These are phyloP conservation scores for Sporisorium exsertum DNA, from an alignment of 1,284 basidiomycete genomes.

Conservation along the genomic window DNA sequence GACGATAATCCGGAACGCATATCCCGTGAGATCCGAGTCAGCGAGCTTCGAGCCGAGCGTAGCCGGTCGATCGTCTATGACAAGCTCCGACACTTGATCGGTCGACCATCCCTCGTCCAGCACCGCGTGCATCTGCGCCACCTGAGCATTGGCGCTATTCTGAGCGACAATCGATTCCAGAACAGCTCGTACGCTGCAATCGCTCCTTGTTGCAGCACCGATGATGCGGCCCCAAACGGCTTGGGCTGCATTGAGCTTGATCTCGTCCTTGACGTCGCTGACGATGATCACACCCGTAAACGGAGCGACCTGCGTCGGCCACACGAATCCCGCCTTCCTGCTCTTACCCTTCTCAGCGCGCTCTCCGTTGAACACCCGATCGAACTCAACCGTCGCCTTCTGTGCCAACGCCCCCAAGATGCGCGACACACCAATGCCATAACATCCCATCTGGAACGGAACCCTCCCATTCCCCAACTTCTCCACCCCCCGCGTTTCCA, in stretches of 20 bases:
- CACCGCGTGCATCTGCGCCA: neutral
- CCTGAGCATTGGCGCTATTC: neutral
- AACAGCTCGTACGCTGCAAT: slow-evolving; percentile 6
- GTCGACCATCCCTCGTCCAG: slow-evolving; percentile 6
- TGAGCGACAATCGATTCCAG: neutral
- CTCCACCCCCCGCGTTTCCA: slow-evolving; percentile 4
- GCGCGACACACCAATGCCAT: slow-evolving; percentile 69
- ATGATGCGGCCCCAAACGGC: slow-evolving; percentile 4
- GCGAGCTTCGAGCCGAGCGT: slow-evolving; percentile 65
- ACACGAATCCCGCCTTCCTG: slow-evolving; percentile 32
- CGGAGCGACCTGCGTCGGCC: slow-evolving; percentile 63
- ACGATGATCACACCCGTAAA: slow-evolving; percentile 42
- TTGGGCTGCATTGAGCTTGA: slow-evolving; percentile 9
- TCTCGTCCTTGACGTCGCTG: slow-evolving; percentile 13
- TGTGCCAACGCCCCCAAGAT: slow-evolving; percentile 68
- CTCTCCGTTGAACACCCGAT: neutral
- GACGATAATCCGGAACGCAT: slow-evolving; percentile 59
- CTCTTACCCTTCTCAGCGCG: neutral
- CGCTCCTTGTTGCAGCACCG: neutral
- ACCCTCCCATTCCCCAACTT: slow-evolving; percentile 26
- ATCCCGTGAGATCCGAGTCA: slow-evolving; percentile 68
- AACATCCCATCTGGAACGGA: slow-evolving; percentile 70
- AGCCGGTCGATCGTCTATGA: slow-evolving; percentile 65
- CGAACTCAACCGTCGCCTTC: slow-evolving; percentile 21
- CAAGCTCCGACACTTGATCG: slow-evolving; percentile 36